phyloP scores from a whole-genome alignment of 176 grass and related monocot genomes.

The Phyllostachys edulis region DNA sequence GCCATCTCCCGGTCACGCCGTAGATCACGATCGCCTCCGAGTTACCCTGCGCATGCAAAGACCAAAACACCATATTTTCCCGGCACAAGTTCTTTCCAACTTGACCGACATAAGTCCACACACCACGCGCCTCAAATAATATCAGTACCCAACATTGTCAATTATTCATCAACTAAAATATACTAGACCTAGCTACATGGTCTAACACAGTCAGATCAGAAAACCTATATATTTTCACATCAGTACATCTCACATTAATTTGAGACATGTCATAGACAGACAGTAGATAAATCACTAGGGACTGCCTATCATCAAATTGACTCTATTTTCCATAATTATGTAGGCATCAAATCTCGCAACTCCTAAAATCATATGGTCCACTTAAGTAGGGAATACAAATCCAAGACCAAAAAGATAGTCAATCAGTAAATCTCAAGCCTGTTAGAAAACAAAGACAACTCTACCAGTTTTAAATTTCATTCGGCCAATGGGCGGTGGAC shows the following conservation, averaged over 20 bases:
- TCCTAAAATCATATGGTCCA: neutral
- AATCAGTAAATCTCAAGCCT: neutral
- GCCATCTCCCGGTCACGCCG: too few species aligned
- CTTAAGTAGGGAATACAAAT: neutral
- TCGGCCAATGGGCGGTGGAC: neutral
- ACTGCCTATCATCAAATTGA: neutral
- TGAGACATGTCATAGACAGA: neutral
- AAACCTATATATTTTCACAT: too few species aligned
- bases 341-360: neutral
- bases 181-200: too few species aligned
- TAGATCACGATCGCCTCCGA: too few species aligned
- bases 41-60: too few species aligned
- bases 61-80: too few species aligned
- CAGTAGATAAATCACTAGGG: neutral
- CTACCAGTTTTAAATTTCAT: neutral
- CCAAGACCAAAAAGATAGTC: neutral
- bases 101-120: too few species aligned
- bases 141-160: too few species aligned
- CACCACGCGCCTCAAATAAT: too few species aligned
- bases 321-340: neutral
- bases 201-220: too few species aligned
- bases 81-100: too few species aligned
- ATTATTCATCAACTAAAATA: too few species aligned
- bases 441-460: neutral
- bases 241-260: neutral